Conservation (phyloP, 163 green algal species). For the Volvox carteri region DNA sequence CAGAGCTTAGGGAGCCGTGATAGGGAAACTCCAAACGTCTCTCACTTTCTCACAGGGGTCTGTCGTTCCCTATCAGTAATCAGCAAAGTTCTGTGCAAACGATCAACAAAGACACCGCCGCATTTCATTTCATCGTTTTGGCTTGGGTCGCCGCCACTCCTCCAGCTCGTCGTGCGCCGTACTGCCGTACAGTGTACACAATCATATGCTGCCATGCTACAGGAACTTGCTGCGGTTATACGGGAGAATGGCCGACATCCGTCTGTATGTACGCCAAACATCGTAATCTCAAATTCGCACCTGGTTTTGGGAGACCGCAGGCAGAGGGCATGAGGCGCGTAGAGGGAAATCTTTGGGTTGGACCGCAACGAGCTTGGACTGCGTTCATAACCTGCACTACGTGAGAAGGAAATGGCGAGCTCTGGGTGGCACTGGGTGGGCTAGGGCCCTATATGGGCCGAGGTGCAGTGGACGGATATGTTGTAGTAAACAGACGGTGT, state of each 20-base stretch:
- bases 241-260: slow-evolving; percentile 7
- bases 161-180: neutral
- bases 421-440: too few species aligned
- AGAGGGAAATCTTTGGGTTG: neutral
- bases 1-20: too few species aligned
- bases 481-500: too few species aligned
- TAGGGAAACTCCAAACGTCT: neutral
- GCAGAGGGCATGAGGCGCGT: neutral
- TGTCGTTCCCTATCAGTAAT: neutral
- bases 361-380: neutral
- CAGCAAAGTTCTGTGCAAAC: neutral
- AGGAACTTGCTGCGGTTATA: neutral
- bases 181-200: neutral
- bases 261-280: neutral
- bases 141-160: too few species aligned
- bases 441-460: too few species aligned
- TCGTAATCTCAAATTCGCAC: slow-evolving; percentile 16
- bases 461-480: too few species aligned
- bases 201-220: neutral
- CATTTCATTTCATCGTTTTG: too few species aligned
- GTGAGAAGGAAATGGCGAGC: neutral
- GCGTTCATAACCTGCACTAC: neutral
- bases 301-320: neutral
- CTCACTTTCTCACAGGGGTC: neutral
- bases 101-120: too few species aligned